Evolutionary conservation across 495 filamentous ascomycete species (phyloP).

Genomic region (Podospora pseudocomata): DNA sequence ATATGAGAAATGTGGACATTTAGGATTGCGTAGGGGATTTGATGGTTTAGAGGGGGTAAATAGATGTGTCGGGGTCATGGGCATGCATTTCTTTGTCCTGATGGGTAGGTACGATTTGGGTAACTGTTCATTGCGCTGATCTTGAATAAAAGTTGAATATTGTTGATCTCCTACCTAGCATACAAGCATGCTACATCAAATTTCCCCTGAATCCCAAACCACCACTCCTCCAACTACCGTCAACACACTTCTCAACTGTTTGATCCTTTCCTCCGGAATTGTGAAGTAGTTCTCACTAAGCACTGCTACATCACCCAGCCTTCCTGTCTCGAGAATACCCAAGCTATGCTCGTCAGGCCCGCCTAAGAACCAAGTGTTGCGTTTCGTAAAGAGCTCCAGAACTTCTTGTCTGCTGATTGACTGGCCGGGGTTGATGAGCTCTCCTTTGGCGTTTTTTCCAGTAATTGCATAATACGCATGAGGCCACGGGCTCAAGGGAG

Average conservation of each 20-base stretch:
- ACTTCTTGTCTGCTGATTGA: constrained; percentile 21
- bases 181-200: not conserved
- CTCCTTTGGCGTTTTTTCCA: constrained; percentile 26
- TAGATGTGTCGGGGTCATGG: too few species aligned
- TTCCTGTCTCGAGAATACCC: constrained; percentile 26
- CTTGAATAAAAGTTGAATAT: too few species aligned
- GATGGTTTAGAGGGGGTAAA: too few species aligned
- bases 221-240: constrained; percentile 1
- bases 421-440: constrained; percentile 28
- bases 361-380: constrained; percentile 32
- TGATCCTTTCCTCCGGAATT: constrained; percentile 25
- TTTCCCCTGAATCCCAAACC: not conserved
- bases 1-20: too few species aligned
- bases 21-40: too few species aligned
- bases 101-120: too few species aligned
- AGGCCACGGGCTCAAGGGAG: constrained; percentile 29
- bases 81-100: too few species aligned
- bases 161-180: not conserved
- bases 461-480: constrained; percentile 33
- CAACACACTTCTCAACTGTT: constrained; percentile 1
- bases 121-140: too few species aligned
- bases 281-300: constrained; percentile 29
- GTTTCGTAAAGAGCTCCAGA: constrained; percentile 24
- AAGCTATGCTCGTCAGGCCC: constrained; percentile 25
- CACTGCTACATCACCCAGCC: constrained; percentile 29